Evolutionary conservation across 257 asterid genomes (phyloP).

Genomic region (Paulownia fortunei): DNA sequence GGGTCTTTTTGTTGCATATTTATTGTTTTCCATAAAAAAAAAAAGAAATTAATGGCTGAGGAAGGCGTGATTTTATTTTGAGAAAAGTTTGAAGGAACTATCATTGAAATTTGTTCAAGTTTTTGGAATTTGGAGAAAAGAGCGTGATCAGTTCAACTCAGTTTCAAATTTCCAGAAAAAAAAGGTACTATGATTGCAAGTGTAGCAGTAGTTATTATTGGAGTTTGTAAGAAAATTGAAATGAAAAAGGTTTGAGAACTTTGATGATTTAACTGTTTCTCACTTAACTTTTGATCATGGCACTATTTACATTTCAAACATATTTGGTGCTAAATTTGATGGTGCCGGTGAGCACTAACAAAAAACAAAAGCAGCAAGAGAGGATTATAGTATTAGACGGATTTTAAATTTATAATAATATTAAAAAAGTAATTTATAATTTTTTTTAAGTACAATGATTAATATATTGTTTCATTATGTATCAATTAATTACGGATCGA

Average conservation of each 20-base stretch:
- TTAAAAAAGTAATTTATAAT: too few species aligned
- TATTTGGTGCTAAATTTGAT: conserved; percentile 33
- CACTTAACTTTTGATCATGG: neutral
- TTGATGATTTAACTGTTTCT: conserved; percentile 18
- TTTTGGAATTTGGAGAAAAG: conserved; percentile 25
- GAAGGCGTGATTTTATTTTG: conserved; percentile 39
- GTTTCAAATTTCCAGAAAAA: conserved; percentile 32
- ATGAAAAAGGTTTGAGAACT: conserved; percentile 9
- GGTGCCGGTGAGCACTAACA: neutral
- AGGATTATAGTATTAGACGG: too few species aligned
- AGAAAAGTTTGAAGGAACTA: conserved; percentile 36
- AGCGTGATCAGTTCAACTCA: neutral
- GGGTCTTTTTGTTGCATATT: conserved; percentile 10
- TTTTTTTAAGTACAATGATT: too few species aligned
- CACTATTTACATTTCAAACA: neutral
- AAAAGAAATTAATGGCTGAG: conserved; percentile 24
- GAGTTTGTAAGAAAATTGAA: conserved; percentile 7
- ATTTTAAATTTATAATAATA: too few species aligned
- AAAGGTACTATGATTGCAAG: conserved; percentile 12
- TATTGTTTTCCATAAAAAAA: conserved; percentile 13
- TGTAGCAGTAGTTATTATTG: conserved; percentile 4
- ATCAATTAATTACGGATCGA: too few species aligned
- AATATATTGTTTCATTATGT: too few species aligned
- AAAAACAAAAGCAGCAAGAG: too few species aligned
- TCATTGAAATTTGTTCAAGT: conserved; percentile 24